Percentiles rank a stretch among this genome's conserved stretches.
These are phyloP conservation scores for Candida andamanensis DNA, from an alignment of 805 yeast species.

Conservation along the genomic window DNA sequence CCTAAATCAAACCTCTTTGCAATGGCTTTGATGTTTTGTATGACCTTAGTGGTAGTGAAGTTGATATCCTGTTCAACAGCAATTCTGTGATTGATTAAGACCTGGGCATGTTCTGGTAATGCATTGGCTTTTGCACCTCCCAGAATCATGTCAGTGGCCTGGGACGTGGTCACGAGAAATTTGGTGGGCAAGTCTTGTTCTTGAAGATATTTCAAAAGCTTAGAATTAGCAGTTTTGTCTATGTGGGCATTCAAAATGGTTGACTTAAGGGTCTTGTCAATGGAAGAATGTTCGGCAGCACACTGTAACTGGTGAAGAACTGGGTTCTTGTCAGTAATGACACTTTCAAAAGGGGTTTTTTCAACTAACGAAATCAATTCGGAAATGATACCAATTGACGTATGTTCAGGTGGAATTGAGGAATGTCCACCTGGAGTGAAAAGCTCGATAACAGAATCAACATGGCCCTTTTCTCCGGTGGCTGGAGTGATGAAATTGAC, in stretches of 20 bases:
- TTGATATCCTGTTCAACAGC: slow-evolving; percentile 39
- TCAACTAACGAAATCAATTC: slow-evolving; percentile 36
- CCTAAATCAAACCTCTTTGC: slow-evolving; percentile 37
- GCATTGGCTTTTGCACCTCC: slow-evolving; percentile 50
- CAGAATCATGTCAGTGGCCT: slow-evolving; percentile 40
- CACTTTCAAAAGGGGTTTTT: slow-evolving; percentile 26
- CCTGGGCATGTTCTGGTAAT: slow-evolving; percentile 42
- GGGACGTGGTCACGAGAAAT: slow-evolving; percentile 42
- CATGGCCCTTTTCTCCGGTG: slow-evolving; percentile 45
- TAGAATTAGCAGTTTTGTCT: slow-evolving; percentile 29
- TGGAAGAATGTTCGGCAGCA: slow-evolving; percentile 35
- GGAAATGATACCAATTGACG: slow-evolving; percentile 43
- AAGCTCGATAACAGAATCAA: slow-evolving; percentile 34
- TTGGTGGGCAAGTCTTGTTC: slow-evolving; percentile 19
- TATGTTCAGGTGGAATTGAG: slow-evolving; percentile 45
- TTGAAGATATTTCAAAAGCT: slow-evolving; percentile 32
- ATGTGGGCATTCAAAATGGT: slow-evolving; percentile 33
- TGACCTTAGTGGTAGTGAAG: slow-evolving; percentile 24
- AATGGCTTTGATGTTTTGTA: slow-evolving; percentile 21
- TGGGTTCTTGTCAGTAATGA: slow-evolving; percentile 39
- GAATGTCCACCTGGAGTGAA: slow-evolving; percentile 49
- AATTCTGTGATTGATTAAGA: slow-evolving; percentile 40
- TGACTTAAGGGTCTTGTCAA: slow-evolving; percentile 25
- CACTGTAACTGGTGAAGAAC: slow-evolving; percentile 40
- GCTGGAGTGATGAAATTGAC: slow-evolving; percentile 39